Percentiles rank a stretch among this genome's conserved stretches.
These are phyloP conservation scores for Phytophthora pini DNA, from an alignment of 352 stramenopile genomes.

Conservation along the genomic window DNA sequence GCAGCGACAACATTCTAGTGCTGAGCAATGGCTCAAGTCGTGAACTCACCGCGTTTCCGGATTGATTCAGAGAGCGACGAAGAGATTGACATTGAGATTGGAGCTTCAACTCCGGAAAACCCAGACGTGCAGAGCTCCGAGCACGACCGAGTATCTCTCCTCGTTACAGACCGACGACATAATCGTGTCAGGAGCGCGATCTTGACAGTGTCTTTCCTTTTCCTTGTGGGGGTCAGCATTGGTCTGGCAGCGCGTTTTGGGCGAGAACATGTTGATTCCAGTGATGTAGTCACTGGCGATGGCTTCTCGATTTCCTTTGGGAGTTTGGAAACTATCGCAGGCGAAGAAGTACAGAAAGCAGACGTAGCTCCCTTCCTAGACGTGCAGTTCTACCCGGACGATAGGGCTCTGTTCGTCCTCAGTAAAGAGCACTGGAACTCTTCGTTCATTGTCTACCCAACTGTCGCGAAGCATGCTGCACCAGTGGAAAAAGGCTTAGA, in stretches of 20 bases:
- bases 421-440: conserved; percentile 64
- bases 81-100: conserved; percentile 44
- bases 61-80: conserved; percentile 34
- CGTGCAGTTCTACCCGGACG: conserved; percentile 38
- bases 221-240: conserved; percentile 38
- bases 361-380: conserved; percentile 45
- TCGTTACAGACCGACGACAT: conserved; percentile 13
- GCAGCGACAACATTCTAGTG: not conserved
- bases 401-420: conserved; percentile 53
- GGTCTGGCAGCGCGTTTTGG: conserved; percentile 30
- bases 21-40: conserved; percentile 31
- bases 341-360: conserved; percentile 27
- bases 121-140: conserved; percentile 20
- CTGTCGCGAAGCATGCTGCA: conserved; percentile 61
- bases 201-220: conserved; percentile 26
- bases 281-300: conserved; percentile 6
- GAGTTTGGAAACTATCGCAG: conserved; percentile 35
- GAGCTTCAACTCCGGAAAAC: conserved; percentile 4
- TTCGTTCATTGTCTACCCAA: conserved; percentile 79
- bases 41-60: conserved; percentile 25
- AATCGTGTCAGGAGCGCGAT: conserved; percentile 16
- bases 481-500: conserved; percentile 51
- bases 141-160: conserved; percentile 23
- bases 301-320: conserved; percentile 18
- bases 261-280: conserved; percentile 8